Evolutionary conservation across 2,329 filamentous ascomycete genomes (phyloP).

Genomic region (Phaeophleospora eucalypticola): DNA sequence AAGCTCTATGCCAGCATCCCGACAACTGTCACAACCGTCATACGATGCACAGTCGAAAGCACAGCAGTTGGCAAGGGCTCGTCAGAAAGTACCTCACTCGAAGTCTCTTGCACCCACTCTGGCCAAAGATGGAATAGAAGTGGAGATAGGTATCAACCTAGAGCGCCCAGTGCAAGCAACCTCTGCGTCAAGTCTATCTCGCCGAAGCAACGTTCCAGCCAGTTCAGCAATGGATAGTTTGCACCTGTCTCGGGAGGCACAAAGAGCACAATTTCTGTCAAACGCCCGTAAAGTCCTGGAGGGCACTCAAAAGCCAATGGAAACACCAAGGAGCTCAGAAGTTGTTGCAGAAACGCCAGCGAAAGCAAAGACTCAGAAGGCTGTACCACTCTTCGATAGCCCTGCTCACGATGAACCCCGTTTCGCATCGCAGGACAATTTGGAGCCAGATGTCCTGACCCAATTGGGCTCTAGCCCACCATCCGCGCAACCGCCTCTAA

Average conservation of each 20-base stretch:
- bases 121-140: slow-evolving; percentile 22
- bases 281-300: background rate
- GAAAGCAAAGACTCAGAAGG: background rate
- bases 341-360: slow-evolving; percentile 3
- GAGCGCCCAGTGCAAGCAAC: slow-evolving; percentile 16
- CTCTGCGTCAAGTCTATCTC: slow-evolving; percentile 1
- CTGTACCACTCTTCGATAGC: background rate
- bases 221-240: background rate
- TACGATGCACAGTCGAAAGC: too few species aligned
- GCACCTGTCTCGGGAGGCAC: background rate
- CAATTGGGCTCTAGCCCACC: background rate
- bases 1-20: slow-evolving; percentile 4
- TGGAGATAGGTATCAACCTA: slow-evolving; percentile 27
- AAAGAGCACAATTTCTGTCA: background rate
- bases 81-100: background rate
- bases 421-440: too few species aligned
- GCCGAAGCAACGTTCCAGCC: background rate
- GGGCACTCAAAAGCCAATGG: background rate
- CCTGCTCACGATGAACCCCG: background rate
- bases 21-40: background rate
- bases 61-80: background rate
- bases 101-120: slow-evolving; percentile 19
- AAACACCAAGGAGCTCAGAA: background rate
- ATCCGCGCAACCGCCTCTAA: slow-evolving; percentile 3
- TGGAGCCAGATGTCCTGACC: background rate